Base-by-base conservation (phyloP, 2,329 filamentous ascomycete species). In the Rhexocercosporidium sp. region DNA sequence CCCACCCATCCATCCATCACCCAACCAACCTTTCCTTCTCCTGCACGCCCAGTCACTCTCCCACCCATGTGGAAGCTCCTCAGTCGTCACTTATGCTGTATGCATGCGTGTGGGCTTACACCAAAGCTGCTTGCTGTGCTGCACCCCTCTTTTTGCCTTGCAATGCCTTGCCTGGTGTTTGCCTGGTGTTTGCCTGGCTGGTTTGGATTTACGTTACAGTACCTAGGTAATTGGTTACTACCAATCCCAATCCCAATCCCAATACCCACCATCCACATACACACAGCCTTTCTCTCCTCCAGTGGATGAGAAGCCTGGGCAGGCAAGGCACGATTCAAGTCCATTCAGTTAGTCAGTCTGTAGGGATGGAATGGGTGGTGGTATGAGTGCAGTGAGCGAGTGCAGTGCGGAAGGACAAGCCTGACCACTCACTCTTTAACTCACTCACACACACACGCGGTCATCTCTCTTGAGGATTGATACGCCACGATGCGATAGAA, bases 91-190 rank as follows among this genome's bases (percentile, higher is more conserved):
- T 34, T 4, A 44, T 44, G 18, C 16, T 9, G 39, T 44, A 44
- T 44, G 3, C 16, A 54, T 31, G 49, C 49, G 49, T 29, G 49
- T 53, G 49, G 49, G 49, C 49, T 53, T 53, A 53, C 49, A 31
- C 49, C 49, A 53, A 11, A 29, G 46, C 27, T 12, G 47, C 6
- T 7, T 20, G 14, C 14, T 9, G 46, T 22, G 7, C 51, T 56
- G 51, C 51, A 56, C 51, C 51, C 51, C 51, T 56, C 51, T 37
- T 56, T 56, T 20, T n/a, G 6, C 41, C 14, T 44, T 37, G 2
- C 16, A 14, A 12, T 44, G 4, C 41, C 41, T 44, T 44, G 5
- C 41, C 11, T n/a, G 18, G 41, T 16, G 9, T 44, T 56, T 18
- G 27, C 11, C 46, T 20, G n/a, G n/a, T 47, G 4, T 8, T n/a